Conservation (phyloP, 2,329 filamentous ascomycete species). For the Colletotrichum trifolii region DNA sequence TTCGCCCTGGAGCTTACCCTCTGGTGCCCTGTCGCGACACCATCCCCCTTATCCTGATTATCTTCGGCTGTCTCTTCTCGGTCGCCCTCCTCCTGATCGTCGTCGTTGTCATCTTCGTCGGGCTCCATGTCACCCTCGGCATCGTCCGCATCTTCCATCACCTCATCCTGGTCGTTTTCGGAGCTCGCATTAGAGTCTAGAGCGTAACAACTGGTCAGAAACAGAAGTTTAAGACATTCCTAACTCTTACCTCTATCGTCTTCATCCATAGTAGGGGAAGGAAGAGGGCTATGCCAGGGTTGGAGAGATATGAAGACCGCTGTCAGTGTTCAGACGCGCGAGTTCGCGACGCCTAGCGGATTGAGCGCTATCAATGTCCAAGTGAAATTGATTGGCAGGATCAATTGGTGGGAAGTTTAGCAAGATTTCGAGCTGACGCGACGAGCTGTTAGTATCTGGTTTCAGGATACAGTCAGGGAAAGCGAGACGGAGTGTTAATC, state of each 20-base stretch:
- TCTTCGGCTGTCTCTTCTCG: constrained; percentile 48
- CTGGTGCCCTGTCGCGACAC: constrained; percentile 54
- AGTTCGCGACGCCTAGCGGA: constrained; percentile 9
- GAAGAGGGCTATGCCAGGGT: too few relatives aligned
- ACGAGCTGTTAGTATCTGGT: too few relatives aligned
- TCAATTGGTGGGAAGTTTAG: too few relatives aligned
- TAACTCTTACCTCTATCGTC: constrained; percentile 42
- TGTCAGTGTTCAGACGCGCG: neutral
- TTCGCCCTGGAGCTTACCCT: constrained; percentile 42
- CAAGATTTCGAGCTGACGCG: too few relatives aligned
- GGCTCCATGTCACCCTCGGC: constrained; percentile 47
- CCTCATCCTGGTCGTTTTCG: constrained; percentile 63
- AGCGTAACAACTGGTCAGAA: constrained; percentile 1
- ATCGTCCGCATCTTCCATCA: constrained; percentile 64
- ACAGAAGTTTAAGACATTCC: too few relatives aligned
- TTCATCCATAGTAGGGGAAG: constrained; percentile 40
- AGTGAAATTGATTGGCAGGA: too few relatives aligned
- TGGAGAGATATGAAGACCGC: too few relatives aligned
- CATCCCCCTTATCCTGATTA: constrained; percentile 41
- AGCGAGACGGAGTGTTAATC: neutral
- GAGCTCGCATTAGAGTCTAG: constrained; percentile 55
- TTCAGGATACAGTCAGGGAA: too few relatives aligned
- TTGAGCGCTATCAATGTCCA: neutral
- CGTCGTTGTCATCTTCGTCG: constrained; percentile 47
- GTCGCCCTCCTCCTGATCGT: constrained; percentile 50